Conservation (phyloP, 108 stramenopile species). For the Nitzschia sp. region DNA sequence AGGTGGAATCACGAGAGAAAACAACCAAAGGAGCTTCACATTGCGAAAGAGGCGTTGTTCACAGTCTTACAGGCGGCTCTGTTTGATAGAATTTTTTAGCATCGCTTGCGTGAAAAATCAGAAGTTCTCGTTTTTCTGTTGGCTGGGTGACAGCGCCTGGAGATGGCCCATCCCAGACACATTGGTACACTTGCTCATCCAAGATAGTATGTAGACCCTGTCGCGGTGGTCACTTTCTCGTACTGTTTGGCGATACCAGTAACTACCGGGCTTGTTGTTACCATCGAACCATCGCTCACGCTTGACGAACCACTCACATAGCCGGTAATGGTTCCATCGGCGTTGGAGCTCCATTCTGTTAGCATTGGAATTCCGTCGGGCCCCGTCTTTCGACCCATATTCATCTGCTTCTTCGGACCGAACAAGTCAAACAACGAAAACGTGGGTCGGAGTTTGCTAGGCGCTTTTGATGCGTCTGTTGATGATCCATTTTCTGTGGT, state of each 20-base stretch:
- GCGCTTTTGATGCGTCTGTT: neutral
- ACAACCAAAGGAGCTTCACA: no score
- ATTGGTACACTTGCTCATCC: conserved; percentile 18
- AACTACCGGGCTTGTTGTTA: conserved; percentile 65
- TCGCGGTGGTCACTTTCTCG: conserved; percentile 50
- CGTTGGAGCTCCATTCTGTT: conserved; percentile 49
- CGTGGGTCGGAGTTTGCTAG: conserved; percentile 25
- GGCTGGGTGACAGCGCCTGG: no score
- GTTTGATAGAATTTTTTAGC: no score
- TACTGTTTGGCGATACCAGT: conserved; percentile 41
- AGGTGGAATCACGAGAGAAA: no score
- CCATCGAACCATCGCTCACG: conserved; percentile 50
- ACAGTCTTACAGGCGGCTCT: no score
- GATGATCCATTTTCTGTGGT: neutral
- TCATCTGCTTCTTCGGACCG: neutral
- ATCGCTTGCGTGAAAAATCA: no score
- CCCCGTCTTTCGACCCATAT: conserved; percentile 5
- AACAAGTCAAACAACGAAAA: conserved; percentile 52
- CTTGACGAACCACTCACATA: conserved; percentile 50
- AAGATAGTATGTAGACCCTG: conserved; percentile 59
- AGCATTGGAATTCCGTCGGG: conserved; percentile 41
- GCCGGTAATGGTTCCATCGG: conserved; percentile 66
- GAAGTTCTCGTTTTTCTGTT: no score
- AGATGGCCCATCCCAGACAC: no score
- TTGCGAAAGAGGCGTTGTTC: no score